A percentile compares a stretch with the other conserved stretches of the same genome.
Conservation (phyloP, 2,329 filamentous ascomycete species). For the Cytospora chrysosperma region DNA sequence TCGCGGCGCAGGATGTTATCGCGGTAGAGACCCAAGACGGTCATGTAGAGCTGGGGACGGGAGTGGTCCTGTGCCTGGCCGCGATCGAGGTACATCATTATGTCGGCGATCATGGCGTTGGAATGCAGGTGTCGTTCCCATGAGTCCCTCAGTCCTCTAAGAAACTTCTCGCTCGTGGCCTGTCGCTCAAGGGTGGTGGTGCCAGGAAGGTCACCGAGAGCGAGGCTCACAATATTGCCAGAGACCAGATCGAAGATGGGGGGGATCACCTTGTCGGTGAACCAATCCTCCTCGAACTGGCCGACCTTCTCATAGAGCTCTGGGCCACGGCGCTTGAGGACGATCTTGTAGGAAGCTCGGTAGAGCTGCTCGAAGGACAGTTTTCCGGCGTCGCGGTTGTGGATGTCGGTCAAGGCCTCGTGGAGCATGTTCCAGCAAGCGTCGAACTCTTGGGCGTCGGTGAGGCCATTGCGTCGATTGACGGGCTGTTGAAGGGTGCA, state of each 20-base stretch:
- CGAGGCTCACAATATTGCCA: slow-evolving; percentile 60
- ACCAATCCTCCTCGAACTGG: slow-evolving; percentile 78
- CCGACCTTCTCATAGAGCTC: slow-evolving; percentile 79
- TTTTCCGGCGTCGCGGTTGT: slow-evolving; percentile 83
- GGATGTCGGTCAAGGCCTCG: slow-evolving; percentile 80
- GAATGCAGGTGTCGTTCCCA: slow-evolving; percentile 90
- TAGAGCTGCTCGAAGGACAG: slow-evolving; percentile 96
- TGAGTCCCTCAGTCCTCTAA: slow-evolving; percentile 70
- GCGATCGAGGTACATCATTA: slow-evolving; percentile 96
- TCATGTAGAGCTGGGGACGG: slow-evolving; percentile 76
- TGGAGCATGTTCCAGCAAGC: slow-evolving; percentile 75
- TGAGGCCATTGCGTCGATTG: slow-evolving; percentile 23
- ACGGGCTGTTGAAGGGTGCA: slow-evolving; percentile 29
- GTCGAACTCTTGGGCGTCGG: slow-evolving; percentile 76
- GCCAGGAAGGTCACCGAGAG: slow-evolving; percentile 55
- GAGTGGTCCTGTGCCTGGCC: slow-evolving; percentile 68
- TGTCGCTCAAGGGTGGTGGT: slow-evolving; percentile 76
- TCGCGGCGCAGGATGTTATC: slow-evolving; percentile 69
- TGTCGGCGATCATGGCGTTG: slow-evolving; percentile 96
- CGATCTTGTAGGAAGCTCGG: slow-evolving; percentile 89
- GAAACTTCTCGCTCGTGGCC: slow-evolving; percentile 77
- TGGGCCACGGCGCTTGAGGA: slow-evolving; percentile 82
- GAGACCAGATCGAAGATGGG: slow-evolving; percentile 71
- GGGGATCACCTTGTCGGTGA: slow-evolving; percentile 69
- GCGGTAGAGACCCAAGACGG: slow-evolving; percentile 83